Evolutionary conservation across 1,284 basidiomycete genomes (phyloP), one percentile per base, ranked within the genome.

Genomic region (Peniophora sp.): DNA sequence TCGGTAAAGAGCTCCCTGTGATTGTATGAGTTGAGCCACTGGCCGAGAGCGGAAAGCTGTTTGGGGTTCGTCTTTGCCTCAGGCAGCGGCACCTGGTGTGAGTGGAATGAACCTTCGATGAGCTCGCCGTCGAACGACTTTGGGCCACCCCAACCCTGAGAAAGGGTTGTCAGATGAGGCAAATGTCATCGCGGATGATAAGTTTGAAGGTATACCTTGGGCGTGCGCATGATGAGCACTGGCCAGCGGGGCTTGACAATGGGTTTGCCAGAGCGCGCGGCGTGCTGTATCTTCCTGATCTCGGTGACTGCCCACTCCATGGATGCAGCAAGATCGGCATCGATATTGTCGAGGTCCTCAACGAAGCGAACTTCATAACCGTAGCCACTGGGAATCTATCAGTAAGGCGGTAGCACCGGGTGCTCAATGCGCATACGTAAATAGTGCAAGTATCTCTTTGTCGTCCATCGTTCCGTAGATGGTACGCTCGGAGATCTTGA

Each of bases 391-490:
- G 12, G 27, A 32, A 32, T 5, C 5, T 12, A 32, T 32, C 27
- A 32, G 27, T 39, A 52, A 23, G 54, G 11, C n/a, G n/a, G n/a
- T n/a, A n/a, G n/a, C 34, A 10, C 34, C 34, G 10, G 34, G 34
- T 10, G 34, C n/a, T 36, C 10, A n/a, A 36, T n/a, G 24, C 23
- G 62, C 69, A 53, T 63, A 79, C 77, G 71, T 77, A 73, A 89
- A 92, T 24, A 92, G 71, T 0, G 83, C 70, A 16, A 70, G 73
- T 19, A 92, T 66, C 62, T 94, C 92, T 58, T 83, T 81, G 65
- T 94, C 75, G 62, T 93, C 91, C 89, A 94, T 92, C n/a, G 83
- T 83, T 36, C 91, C 92, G 55, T 84, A 86, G 55, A 96, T 86
- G 17, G 92, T 94, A 25, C 89, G 78, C 62, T 94, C 89, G 3